Base-by-base conservation (phyloP, 352 stramenopile species). In the Phytophthora colocasiae region DNA sequence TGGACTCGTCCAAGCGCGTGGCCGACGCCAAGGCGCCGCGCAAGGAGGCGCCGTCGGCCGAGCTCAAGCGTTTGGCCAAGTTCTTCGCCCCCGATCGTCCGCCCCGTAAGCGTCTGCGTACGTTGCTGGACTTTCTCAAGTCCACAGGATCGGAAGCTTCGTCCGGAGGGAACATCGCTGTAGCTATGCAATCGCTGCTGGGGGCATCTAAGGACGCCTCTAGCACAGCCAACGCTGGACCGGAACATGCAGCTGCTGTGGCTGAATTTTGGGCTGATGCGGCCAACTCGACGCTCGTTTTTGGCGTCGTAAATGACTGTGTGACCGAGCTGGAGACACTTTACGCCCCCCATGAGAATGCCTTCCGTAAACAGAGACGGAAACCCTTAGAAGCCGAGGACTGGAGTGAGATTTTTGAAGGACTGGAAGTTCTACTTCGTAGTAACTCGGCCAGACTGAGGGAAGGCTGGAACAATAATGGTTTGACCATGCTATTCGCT, bases 391-490 rank as follows among this genome's bases (percentile, higher is more conserved):
- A 96, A 58, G 83, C 86, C 0, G 89, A 96, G 56, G 89, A 96
- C 73, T 96, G 89, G 89, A 95, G 80, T 50, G 89, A 96, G 38
- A 80, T 96, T 1, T 96, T 96, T 68, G 89, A 96, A 57, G 85
- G 87, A 0, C 70, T 96, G 15, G 89, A 96, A 46, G 82, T 93
- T 52, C 69, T 96, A 27, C 72, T 96, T 48, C 84, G 87, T 22
- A 85, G 89, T 55, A 95, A 93, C 53, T 75, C 83, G 17, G 34
- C 66, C 26, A 62, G 86, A 19, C 77, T 96, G 44, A 74, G 86
- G 44, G 87, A 92, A 3, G 89, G 87, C 1, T 96, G 89, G 89
- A 90, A 95, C 63, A 87, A 84, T 56, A 87, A 89, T 41, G 82
- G 85, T 1, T 87, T 96, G 48, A 85, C 88, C 2, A 75, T 91